Base-by-base conservation (phyloP, 768 basidiomycete genomes). In the Hypholoma sublateritium region DNA sequence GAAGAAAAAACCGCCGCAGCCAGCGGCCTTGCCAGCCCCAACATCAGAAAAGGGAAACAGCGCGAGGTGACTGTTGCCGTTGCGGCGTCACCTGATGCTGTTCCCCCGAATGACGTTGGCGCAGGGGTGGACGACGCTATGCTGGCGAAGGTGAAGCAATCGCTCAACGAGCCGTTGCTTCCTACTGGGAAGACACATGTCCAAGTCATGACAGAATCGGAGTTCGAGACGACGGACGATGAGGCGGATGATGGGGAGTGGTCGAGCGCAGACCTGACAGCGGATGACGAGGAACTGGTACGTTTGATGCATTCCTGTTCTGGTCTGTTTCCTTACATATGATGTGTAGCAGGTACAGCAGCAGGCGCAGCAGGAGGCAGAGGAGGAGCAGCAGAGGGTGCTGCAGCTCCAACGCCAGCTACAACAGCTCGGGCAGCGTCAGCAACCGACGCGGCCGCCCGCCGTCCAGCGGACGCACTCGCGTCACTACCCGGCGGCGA, bases 221-320 rank as follows among this genome's bases (percentile, higher is more conserved):
- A 86, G 37, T 77, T 73, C 12, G 81, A 83, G 55, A 43, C 36
- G 36, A 78, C 80, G 13, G 77, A 79, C 58, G 56, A 57, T 37
- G 61, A 52, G 9, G 82, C 68, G 8, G 55, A 51, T 36, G 55
- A 55, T 22, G 54, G 36, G 12, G 32, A 56, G 17, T 89, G 87
- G 87, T 81, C 80, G 41, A 86, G 82, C 6, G 86, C 85, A 56
- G 85, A 80, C 14, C 65, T 78, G 65, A 74, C 75, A 21, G 74
- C 71, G 22, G 77, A 74, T 43, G 72, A 71, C 36, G 73, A 69
- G 14, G 49, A 48, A 21, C 34, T 34, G 67, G 54, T 61, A 59
- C 22, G 55, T 58, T 54, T 7, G 16, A 53, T 36, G 19, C 16
- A 24, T 3, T 36, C 17, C 34, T 28, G 6, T 9, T 4, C 13